These are phyloP conservation scores for Colletotrichum sp. DNA, from an alignment of 2,329 filamentous ascomycete species.

Conservation along the genomic window DNA sequence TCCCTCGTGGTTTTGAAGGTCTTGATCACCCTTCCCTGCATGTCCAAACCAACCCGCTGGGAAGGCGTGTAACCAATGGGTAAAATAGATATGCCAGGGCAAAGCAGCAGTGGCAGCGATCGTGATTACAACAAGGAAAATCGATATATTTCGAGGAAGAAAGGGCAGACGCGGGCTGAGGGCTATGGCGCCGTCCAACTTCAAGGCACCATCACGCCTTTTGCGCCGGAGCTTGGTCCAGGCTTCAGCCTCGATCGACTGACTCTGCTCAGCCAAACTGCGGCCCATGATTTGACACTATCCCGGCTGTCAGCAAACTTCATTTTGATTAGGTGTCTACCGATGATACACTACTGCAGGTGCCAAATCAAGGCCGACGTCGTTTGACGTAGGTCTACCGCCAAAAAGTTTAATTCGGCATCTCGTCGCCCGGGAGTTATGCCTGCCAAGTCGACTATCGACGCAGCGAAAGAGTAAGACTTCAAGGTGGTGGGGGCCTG, in stretches of 20 bases:
- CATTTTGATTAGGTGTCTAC: not conserved
- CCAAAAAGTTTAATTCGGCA: slow-evolving; percentile 2
- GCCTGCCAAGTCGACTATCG: not conserved
- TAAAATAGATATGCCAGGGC: not conserved
- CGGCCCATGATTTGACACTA: not conserved
- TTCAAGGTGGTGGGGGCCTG: not conserved
- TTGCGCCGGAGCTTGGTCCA: not conserved
- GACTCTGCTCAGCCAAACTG: not conserved
- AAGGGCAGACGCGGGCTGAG: not conserved
- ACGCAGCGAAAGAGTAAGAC: not conserved
- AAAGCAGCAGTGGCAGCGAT: not conserved
- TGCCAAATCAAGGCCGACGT: not conserved
- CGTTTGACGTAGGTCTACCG: not conserved
- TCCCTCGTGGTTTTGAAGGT: not conserved
- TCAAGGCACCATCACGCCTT: not conserved
- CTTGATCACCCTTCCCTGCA: not conserved
- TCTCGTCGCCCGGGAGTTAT: not conserved
- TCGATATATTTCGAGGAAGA: not conserved
- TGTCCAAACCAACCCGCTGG: not conserved
- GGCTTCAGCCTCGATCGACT: not conserved
- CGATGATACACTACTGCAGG: not conserved
- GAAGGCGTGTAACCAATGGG: not conserved
- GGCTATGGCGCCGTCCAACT: slow-evolving; percentile 1
- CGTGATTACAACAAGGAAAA: slow-evolving; percentile 1
- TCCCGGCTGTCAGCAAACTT: not conserved